Evolutionary conservation across 805 yeast species (phyloP).

Genomic region (Myxozyma vanderwaltii): DNA sequence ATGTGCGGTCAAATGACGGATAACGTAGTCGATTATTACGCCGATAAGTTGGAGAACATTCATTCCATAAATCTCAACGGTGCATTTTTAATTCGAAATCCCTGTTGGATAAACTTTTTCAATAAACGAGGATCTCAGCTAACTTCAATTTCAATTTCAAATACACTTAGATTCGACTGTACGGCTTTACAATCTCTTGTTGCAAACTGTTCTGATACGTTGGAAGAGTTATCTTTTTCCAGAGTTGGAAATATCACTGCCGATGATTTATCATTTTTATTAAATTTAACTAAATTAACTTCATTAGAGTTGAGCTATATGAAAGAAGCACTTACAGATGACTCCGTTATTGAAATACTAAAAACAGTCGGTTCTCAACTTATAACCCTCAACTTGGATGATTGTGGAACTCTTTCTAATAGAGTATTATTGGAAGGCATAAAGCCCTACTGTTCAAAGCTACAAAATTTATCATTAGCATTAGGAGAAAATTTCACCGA

Average conservation of each 20-base stretch:
- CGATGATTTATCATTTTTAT: conserved; percentile 61
- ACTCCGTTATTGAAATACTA: conserved; percentile 59
- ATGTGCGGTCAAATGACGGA: conserved; percentile 95
- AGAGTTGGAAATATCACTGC: conserved; percentile 72
- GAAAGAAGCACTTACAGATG: conserved; percentile 42
- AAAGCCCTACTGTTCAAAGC: conserved; percentile 56
- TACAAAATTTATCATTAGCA: conserved; percentile 61
- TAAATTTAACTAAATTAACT: conserved; percentile 52
- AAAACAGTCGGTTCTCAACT: conserved; percentile 57
- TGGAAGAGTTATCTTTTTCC: conserved; percentile 62
- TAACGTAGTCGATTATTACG: conserved; percentile 66
- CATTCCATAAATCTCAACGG: conserved; percentile 74
- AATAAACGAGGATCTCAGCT: conserved; percentile 57
- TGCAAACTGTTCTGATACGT: conserved; percentile 53
- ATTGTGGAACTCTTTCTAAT: conserved; percentile 75
- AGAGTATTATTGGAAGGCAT: conserved; percentile 55
- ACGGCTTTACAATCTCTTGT: conserved; percentile 64
- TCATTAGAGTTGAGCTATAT: conserved; percentile 65
- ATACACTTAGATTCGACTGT: conserved; percentile 80
- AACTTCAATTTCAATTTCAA: conserved; percentile 61
- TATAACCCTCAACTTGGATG: conserved; percentile 62
- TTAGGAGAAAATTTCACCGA: conserved; percentile 67
- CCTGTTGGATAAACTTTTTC: conserved; percentile 77
- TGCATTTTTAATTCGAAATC: conserved; percentile 78
- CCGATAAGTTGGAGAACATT: conserved; percentile 59